Base-by-base conservation (phyloP, 805 yeast species). In the Saccharomycopsis selenospora region DNA sequence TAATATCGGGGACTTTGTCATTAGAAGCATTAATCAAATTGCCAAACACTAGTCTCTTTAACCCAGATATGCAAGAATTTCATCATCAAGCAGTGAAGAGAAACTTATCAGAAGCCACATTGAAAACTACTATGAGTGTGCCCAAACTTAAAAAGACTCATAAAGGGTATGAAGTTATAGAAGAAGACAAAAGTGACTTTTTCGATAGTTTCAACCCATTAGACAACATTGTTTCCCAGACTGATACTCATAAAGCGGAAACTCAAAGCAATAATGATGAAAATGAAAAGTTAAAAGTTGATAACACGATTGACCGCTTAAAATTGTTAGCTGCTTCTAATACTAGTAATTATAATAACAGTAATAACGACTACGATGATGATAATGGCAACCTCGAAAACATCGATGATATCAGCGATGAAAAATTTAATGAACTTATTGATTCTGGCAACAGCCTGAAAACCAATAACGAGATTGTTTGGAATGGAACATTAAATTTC, bases 111-210 rank as follows among this genome's bases (percentile, higher is more conserved):
- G 74, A 70, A 36, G 43, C 29, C 38, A 48, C 51, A 3, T 38
- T 48, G 26, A 48, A 41, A 26, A 17, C 36, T 3, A 14, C 27
- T 4, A 25, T 24, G 11, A 25, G 22, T n/a, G 77, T 71, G 27
- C 88, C 88, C 14, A 73, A 80, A 41, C 77, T 86, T 55, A 72
- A 87, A 56, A 73, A 88, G 57, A 86, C 96, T 2, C 95, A 88
- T 61, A 85, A 84, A 62, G 96, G 96, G 23, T 95, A 89, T 53
- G 90, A 85, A 59, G 62, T 85, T n/a, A 72, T 86, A 4, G 95
- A 84, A 48, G 68, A 64, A 38, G 76, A 71, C 2, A n/a, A 27
- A 27, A 11, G 11, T 11, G 29, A 27, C 11, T 27, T 27, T 27
- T 27, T 11, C 11, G 29, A 27, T 7, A 27, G 11, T 7, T 27